Evolutionary conservation across 208 protist genomes (phyloP).

Genomic region (Leishmania martiniquensis): DNA sequence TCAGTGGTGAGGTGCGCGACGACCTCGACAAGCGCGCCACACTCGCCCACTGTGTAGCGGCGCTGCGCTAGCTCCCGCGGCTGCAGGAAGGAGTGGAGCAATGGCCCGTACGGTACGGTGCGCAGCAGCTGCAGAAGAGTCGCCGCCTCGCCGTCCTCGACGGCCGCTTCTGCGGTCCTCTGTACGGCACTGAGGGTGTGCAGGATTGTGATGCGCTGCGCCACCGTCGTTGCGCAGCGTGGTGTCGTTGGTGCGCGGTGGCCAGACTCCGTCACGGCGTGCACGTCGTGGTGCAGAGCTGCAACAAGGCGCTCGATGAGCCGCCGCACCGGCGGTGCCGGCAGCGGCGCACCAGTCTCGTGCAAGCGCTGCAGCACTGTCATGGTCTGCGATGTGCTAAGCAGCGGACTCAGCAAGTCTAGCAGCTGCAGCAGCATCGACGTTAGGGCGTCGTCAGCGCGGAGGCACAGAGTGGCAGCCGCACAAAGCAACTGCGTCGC

Average conservation of each 20-base stretch:
- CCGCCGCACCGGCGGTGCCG: slow-evolving; percentile 17
- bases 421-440: slow-evolving; percentile 46
- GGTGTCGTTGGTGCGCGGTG: neutral
- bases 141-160: slow-evolving; percentile 19
- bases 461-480: slow-evolving; percentile 48
- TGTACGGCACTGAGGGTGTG: slow-evolving; percentile 26
- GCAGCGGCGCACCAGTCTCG: slow-evolving; percentile 25
- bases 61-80: slow-evolving; percentile 10
- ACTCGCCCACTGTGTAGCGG: slow-evolving; percentile 27
- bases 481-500: slow-evolving; percentile 49
- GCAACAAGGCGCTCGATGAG: slow-evolving; percentile 32
- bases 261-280: neutral
- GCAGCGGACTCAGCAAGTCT: slow-evolving; percentile 28
- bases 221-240: neutral
- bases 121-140: slow-evolving; percentile 23
- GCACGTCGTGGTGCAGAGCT: slow-evolving; percentile 9
- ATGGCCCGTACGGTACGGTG: slow-evolving; percentile 16
- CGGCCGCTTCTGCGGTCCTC: slow-evolving; percentile 13
- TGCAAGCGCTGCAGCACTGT: slow-evolving; percentile 37
- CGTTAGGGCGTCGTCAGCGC: slow-evolving; percentile 47
- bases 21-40: slow-evolving; percentile 31
- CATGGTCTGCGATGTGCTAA: slow-evolving; percentile 34
- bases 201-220: slow-evolving; percentile 18
- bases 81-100: slow-evolving; percentile 16
- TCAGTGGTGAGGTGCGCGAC: slow-evolving; percentile 23